Percentiles rank a stretch among this genome's conserved stretches.
These are phyloP conservation scores for Apophysomyces variabilis DNA, from an alignment of 371 early-diverging fungal species.

Conservation along the genomic window DNA sequence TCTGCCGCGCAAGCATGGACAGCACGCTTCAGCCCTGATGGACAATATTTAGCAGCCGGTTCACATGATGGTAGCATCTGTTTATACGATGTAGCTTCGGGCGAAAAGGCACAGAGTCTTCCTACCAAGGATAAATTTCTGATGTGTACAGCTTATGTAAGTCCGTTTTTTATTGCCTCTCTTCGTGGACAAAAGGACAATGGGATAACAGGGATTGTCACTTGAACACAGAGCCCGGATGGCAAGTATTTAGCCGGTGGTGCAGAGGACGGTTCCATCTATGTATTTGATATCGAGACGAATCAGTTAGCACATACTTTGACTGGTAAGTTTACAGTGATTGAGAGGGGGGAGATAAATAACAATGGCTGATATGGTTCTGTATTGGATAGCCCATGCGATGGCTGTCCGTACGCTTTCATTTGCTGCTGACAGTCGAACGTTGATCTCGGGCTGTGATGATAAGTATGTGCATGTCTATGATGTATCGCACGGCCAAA, in stretches of 20 bases:
- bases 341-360: conserved; percentile 22
- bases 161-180: conserved; percentile 11
- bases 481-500: conserved; percentile 81
- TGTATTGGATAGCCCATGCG: conserved; percentile 63
- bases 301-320: conserved; percentile 70
- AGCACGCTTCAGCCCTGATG: conserved; percentile 74
- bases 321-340: conserved; percentile 51
- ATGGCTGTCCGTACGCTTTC: conserved; percentile 74
- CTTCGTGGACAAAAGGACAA: too few species aligned
- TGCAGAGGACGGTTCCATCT: conserved; percentile 77
- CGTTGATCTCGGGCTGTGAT: conserved; percentile 77
- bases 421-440: conserved; percentile 76
- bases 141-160: conserved; percentile 78
- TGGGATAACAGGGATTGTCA: background rate
- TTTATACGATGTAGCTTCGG: conserved; percentile 68
- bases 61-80: conserved; percentile 77
- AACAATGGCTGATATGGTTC: background rate
- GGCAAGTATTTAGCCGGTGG: conserved; percentile 79
- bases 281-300: conserved; percentile 74
- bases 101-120: conserved; percentile 62
- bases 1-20: conserved; percentile 81
- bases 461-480: conserved; percentile 84
- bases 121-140: conserved; percentile 78
- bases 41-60: conserved; percentile 72
- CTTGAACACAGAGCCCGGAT: conserved; percentile 66